phyloP scores from a whole-genome alignment of 2,329 filamentous ascomycete genomes.

The Aspergillus tanneri region DNA sequence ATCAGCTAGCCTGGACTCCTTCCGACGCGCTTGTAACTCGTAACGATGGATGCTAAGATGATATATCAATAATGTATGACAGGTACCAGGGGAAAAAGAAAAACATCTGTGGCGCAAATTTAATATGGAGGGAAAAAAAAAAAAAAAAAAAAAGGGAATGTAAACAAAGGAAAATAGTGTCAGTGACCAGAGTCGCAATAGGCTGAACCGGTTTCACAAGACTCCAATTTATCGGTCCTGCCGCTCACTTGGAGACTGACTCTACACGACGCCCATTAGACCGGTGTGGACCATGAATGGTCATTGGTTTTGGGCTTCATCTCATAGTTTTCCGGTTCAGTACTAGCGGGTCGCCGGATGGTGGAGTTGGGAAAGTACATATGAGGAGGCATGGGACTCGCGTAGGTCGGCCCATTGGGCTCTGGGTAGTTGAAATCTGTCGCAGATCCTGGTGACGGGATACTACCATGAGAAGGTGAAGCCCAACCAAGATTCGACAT shows the following conservation, averaged over 20 bases:
- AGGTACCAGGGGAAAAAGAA: constrained; percentile 9
- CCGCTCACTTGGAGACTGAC: constrained; percentile 5
- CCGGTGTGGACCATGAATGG: constrained; percentile 39
- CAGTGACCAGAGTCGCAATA: background rate
- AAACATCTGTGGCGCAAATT: constrained; percentile 16
- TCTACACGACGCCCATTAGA: constrained; percentile 20
- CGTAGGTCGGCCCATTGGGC: constrained; percentile 55
- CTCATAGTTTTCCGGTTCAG: constrained; percentile 68
- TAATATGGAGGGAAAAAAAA: constrained; percentile 28
- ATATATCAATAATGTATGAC: constrained; percentile 19
- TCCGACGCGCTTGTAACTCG: constrained; percentile 22
- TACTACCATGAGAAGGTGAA: constrained; percentile 72
- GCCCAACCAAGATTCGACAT: constrained; percentile 81
- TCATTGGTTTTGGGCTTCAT: constrained; percentile 52
- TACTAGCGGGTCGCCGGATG: constrained; percentile 71
- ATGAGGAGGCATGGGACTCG: constrained; percentile 51
- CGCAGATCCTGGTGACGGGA: constrained; percentile 66
- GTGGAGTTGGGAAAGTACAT: constrained; percentile 71
- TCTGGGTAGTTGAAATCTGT: constrained; percentile 86
- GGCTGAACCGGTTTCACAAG: background rate
- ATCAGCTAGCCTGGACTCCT: constrained; percentile 28
- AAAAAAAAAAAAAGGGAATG: constrained; percentile 23
- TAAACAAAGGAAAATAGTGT: constrained; percentile 1
- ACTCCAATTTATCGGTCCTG: constrained; percentile 14
- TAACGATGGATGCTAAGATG: constrained; percentile 23